phyloP scores from a whole-genome alignment of 257 asterid species.

The Prunella vulgaris region DNA sequence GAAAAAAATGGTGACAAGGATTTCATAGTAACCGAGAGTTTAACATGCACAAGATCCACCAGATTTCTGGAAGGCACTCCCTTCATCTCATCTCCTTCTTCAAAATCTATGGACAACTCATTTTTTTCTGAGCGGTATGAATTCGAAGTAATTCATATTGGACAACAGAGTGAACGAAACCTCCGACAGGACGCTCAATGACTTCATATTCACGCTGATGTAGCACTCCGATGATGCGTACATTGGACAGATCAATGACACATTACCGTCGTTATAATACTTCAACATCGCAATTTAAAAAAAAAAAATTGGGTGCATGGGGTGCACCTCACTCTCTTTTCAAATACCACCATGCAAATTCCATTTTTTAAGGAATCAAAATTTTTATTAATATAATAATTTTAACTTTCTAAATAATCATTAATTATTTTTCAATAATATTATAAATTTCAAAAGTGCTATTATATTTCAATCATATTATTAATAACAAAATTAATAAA shows the following conservation, averaged over 20 bases:
- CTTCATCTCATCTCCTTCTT: constrained; percentile 39
- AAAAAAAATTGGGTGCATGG: too few species aligned
- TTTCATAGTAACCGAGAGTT: constrained; percentile 54
- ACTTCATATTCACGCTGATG: constrained; percentile 62
- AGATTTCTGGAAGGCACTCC: constrained; percentile 34
- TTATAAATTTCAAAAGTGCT: too few species aligned
- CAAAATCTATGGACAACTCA: constrained; percentile 41
- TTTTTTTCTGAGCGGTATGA: constrained; percentile 53
- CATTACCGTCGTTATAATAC: constrained; percentile 51
- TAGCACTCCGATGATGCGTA: constrained; percentile 73
- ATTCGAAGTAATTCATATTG: constrained; percentile 69
- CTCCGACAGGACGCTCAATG: constrained; percentile 51
- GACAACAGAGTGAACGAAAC: constrained; percentile 68
- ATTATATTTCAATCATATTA: too few species aligned
- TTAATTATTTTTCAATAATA: too few species aligned
- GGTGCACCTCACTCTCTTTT: too few species aligned
- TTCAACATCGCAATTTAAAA: constrained; percentile 48
- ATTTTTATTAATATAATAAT: too few species aligned
- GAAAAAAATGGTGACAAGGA: constrained; percentile 69
- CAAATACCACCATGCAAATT: too few species aligned
- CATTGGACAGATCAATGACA: constrained; percentile 69
- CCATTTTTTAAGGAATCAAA: too few species aligned
- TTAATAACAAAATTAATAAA: too few species aligned
- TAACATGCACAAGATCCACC: constrained; percentile 61
- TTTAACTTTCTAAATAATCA: too few species aligned